Evolutionary conservation across 306 rosid species (phyloP), one percentile per base, ranked within the genome.

Genomic region (Myrica gale): DNA sequence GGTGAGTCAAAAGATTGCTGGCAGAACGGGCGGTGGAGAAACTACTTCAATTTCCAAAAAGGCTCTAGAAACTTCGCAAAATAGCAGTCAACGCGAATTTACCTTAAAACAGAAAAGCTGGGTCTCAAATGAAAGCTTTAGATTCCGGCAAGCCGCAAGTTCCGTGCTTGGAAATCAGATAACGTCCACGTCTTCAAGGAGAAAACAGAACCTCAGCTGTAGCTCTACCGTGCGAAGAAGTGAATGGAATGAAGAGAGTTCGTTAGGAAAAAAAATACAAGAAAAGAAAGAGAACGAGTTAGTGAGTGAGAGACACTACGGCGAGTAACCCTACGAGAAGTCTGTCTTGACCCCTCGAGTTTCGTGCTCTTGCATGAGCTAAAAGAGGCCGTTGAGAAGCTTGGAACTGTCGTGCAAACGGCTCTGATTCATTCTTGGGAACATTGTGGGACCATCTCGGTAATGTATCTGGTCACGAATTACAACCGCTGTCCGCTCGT

Each of bases 331-430:
- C 74, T 45, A 78, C 26, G 68, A 41, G 7, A 39, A 6, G 76
- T 5, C 70, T 46, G 46, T 66, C 70, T 7, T 71, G 68, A 76
- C 0, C 60, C 70, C 78, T 91, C 52, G 90, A 66, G 74, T 21
- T 79, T 78, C 61, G 91, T 65, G 83, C 82, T 62, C 48, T 82
- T 78, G 79, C 80, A 75, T 85, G 87, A 81, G 78, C 52, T 57
- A 68, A 57, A 57, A 46, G 74, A 26, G 65, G 65, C 44, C 69
- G 74, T 20, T 56, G 58, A 60, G 70, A 41, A 26, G 11, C 51
- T 66, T 32, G 70, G 56, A 63, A 44, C 44, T 42, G 61, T 54
- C 69, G 74, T 60, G 70, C n/a, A n/a, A n/a, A n/a, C n/a, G n/a
- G n/a, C n/a, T n/a, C 58, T 54, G 82, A 79, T 82, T 15, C 74